Conservation (phyloP, 2,329 filamentous ascomycete genomes). For the Beauveria australis region DNA sequence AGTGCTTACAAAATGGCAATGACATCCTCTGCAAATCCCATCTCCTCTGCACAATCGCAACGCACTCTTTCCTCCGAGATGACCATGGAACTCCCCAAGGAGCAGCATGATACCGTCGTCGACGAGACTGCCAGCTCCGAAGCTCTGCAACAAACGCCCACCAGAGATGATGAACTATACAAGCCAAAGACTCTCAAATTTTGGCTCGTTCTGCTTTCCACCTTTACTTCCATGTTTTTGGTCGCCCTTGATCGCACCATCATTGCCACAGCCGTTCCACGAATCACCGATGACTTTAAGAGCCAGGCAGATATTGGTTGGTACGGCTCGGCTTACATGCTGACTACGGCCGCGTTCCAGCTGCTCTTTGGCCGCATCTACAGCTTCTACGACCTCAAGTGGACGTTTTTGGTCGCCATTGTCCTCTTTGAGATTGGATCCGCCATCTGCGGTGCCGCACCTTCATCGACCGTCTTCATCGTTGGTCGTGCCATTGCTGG, state of each 20-base stretch:
- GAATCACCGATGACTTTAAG: conserved; percentile 43
- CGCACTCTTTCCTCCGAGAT: background rate
- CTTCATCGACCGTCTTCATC: conserved; percentile 45
- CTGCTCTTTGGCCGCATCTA: conserved; percentile 47
- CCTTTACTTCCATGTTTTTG: conserved; percentile 48
- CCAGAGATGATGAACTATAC: conserved; percentile 32
- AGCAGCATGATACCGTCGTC: background rate
- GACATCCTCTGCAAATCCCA: background rate
- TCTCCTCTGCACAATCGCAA: conserved; percentile 2
- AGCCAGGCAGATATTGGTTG: conserved; percentile 51
- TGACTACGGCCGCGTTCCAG: conserved; percentile 48
- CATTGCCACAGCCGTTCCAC: conserved; percentile 37
- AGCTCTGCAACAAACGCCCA: background rate
- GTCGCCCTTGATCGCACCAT: conserved; percentile 50
- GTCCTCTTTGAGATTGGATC: conserved; percentile 47
- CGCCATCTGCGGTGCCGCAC: conserved; percentile 45
- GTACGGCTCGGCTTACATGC: conserved; percentile 52
- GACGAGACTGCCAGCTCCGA: background rate
- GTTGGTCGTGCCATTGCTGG: conserved; percentile 49
- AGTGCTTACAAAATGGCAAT: background rate
- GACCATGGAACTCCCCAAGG: background rate
- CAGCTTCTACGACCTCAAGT: conserved; percentile 43
- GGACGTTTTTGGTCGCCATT: conserved; percentile 39
- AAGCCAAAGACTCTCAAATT: conserved; percentile 45
- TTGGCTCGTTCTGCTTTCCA: conserved; percentile 46